Evolutionary conservation across 1,284 basidiomycete species (phyloP), one percentile per base, ranked within the genome.

Genomic region (Apiotrichum siamense): DNA sequence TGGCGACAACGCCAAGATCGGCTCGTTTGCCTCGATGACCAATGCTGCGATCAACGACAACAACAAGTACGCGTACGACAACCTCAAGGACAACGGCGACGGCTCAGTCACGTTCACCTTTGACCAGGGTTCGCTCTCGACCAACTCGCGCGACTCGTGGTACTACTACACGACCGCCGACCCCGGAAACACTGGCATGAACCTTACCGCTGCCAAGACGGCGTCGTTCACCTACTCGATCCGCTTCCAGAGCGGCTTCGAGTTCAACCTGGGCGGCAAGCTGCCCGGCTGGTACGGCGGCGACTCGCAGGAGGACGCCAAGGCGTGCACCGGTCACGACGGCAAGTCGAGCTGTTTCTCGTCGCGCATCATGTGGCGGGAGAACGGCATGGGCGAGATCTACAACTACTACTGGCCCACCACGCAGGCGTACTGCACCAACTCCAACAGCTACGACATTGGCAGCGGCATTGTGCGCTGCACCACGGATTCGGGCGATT

Each of bases 191-290:
- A n/a, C n/a, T n/a, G n/a, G n/a, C n/a, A n/a, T n/a, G n/a, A n/a
- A n/a, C n/a, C n/a, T n/a, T n/a, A n/a, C n/a, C n/a, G n/a, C n/a
- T n/a, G n/a, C n/a, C n/a, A 31, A 31, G 29, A 15, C 10, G 29
- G 40, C 40, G 18, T 49, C 40, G 40, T 63, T 74, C 49, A 62
- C 60, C 3, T 76, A 76, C 60, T 64, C 65, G 1, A 69, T 74
- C 46, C 71, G 58, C 54, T 70, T 76, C 51, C 56, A 69, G 7
- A 53, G 58, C 11, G 65, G 62, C n/a, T 76, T 72, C 60, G 55
- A 72, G 37, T 76, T 69, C 50, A 31, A 69, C 44, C 65, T 70
- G 38, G 73, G 73, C 13, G 75, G 75, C 27, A 76, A 77, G 51
- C 63, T 76, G 23, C 74, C 75, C 4, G 76, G 76, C 15, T 52